phyloP scores from a whole-genome alignment of 768 basidiomycete species.

The Paxillus involutus region DNA sequence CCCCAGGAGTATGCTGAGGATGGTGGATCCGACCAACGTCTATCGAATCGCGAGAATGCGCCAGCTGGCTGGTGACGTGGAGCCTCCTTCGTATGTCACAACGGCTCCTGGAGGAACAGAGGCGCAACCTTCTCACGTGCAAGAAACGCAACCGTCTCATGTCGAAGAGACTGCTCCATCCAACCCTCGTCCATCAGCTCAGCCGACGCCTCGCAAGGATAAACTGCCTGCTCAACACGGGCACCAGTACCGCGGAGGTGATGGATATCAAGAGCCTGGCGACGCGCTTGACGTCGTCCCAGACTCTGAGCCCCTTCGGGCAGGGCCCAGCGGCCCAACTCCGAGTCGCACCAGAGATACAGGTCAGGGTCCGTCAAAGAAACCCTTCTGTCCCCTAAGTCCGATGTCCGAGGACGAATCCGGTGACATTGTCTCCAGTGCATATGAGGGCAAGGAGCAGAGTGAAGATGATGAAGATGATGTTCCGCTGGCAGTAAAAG shows the following conservation, averaged over 20 bases:
- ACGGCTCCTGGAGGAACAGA: constrained; percentile 1
- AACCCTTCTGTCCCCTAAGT: constrained; percentile 19
- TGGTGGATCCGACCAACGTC: constrained; percentile 34
- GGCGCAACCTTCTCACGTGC: constrained; percentile 18
- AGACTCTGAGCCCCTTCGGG: constrained; percentile 58
- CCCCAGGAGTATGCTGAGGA: constrained; percentile 30
- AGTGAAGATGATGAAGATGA: constrained; percentile 45
- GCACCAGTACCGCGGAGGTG: background rate
- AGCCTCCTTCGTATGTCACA: constrained; percentile 14
- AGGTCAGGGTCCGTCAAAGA: constrained; percentile 13
- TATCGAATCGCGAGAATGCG: constrained; percentile 30
- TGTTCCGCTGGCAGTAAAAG: constrained; percentile 40
- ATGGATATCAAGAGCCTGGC: constrained; percentile 21
- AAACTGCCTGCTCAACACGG: background rate
- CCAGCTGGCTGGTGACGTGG: constrained; percentile 17
- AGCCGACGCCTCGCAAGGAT: constrained; percentile 1
- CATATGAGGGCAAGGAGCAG: constrained; percentile 25
- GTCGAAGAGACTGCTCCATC: background rate
- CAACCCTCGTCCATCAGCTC: background rate
- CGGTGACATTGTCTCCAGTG: constrained; percentile 29
- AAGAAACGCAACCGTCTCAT: constrained; percentile 17
- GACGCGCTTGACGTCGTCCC: constrained; percentile 53
- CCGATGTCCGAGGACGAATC: constrained; percentile 22
- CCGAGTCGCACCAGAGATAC: constrained; percentile 3
- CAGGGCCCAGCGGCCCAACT: constrained; percentile 18